phyloP scores from a whole-genome alignment of 768 basidiomycete species.

The Lentinula raphanica region DNA sequence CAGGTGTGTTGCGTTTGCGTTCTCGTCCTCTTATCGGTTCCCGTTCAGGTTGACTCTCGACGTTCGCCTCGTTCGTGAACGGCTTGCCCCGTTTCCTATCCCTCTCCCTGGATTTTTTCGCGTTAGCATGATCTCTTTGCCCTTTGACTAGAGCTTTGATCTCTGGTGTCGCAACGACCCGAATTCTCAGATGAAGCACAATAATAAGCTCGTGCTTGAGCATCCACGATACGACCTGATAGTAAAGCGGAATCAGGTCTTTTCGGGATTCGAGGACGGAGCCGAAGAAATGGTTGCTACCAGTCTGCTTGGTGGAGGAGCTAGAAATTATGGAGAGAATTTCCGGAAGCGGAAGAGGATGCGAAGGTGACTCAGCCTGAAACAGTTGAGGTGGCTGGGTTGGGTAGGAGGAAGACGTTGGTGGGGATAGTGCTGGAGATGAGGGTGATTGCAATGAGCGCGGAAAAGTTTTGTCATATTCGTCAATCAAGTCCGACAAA shows the following conservation, averaged over 20 bases:
- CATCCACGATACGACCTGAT: constrained; percentile 88
- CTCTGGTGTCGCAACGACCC: constrained; percentile 72
- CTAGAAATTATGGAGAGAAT: constrained; percentile 52
- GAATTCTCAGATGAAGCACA: constrained; percentile 79
- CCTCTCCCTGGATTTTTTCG: not conserved
- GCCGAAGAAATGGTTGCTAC: constrained; percentile 70
- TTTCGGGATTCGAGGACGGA: constrained; percentile 62
- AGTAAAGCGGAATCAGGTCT: constrained; percentile 63
- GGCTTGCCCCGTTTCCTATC: constrained; percentile 1
- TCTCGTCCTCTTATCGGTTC: constrained; percentile 15
- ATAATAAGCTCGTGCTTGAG: constrained; percentile 81
- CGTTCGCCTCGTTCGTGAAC: constrained; percentile 7
- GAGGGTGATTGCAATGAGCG: not conserved
- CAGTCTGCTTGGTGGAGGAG: constrained; percentile 54
- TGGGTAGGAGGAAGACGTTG: not conserved
- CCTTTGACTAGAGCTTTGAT: constrained; percentile 68
- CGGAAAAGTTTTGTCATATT: constrained; percentile 60
- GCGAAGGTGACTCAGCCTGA: not conserved
- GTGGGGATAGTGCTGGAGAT: not conserved
- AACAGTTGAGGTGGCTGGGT: not conserved
- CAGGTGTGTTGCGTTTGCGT: constrained; percentile 9
- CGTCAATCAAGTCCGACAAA: constrained; percentile 45
- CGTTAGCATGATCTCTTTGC: constrained; percentile 26
- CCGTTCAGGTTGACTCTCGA: constrained; percentile 11
- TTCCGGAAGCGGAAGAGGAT: not conserved